These are phyloP conservation scores for Backusella luteola DNA, from an alignment of 192 early-diverging fungal species.

Conservation along the genomic window DNA sequence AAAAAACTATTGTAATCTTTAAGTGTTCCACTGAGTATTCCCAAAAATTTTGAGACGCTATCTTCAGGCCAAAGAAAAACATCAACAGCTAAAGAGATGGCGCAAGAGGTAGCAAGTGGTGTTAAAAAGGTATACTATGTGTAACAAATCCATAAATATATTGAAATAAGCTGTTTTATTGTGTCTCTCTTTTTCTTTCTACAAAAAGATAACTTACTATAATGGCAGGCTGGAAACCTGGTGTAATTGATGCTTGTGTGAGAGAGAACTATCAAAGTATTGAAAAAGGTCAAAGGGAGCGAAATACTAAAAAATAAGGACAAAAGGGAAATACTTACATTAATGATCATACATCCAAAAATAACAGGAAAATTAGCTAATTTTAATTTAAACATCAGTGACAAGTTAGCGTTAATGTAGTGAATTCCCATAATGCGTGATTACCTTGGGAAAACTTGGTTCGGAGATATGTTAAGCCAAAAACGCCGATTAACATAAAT, in stretches of 20 bases:
- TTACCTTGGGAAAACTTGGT: slow-evolving; percentile 26
- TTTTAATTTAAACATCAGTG: not conserved
- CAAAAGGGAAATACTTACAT: not conserved
- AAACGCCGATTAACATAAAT: slow-evolving; percentile 29
- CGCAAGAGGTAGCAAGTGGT: slow-evolving; percentile 22
- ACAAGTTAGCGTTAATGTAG: not conserved
- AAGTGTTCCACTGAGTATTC: slow-evolving; percentile 12
- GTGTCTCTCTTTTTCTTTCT: not conserved
- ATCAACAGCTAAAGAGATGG: slow-evolving; percentile 20
- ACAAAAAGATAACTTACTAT: slow-evolving; percentile 14
- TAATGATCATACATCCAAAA: slow-evolving; percentile 20
- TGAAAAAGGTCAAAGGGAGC: not conserved
- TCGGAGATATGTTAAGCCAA: slow-evolving; percentile 23
- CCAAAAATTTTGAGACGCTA: slow-evolving; percentile 24
- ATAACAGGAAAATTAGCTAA: slow-evolving; percentile 34
- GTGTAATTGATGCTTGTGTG: slow-evolving; percentile 14
- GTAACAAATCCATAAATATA: not conserved
- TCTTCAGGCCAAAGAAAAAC: slow-evolving; percentile 32
- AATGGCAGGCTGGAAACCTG: slow-evolving; percentile 9
- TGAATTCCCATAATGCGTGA: not conserved
- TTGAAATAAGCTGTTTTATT: not conserved
- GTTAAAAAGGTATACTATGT: slow-evolving; percentile 24
- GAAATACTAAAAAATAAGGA: not conserved
- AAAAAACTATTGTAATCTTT: slow-evolving; percentile 7
- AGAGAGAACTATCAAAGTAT: slow-evolving; percentile 17